These are phyloP conservation scores for Afroboletus lepidellus DNA, from an alignment of 1,284 basidiomycete species.

Conservation along the genomic window DNA sequence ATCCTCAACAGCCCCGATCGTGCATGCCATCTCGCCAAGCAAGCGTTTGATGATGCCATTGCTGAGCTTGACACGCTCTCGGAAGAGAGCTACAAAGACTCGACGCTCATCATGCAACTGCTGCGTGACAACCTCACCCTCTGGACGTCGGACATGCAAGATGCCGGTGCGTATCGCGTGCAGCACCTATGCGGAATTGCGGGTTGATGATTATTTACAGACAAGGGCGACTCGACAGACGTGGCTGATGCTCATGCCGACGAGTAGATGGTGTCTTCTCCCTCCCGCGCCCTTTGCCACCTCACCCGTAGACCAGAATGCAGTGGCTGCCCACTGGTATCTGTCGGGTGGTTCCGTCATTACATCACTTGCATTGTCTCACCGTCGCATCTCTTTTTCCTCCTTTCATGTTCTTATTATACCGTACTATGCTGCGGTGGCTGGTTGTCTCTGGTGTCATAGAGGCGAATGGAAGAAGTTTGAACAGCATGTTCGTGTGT, in stretches of 20 bases:
- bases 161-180: constrained; percentile 57
- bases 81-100: constrained; percentile 99
- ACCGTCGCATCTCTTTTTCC: constrained; percentile 34
- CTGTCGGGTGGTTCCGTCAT: constrained; percentile 17
- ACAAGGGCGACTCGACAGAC: constrained; percentile 71
- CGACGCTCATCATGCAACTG: constrained; percentile 98
- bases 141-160: constrained; percentile 98
- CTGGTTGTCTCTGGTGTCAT: constrained; percentile 31
- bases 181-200: too few species aligned
- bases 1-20: constrained; percentile 99
- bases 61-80: constrained; percentile 99
- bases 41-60: constrained; percentile 99
- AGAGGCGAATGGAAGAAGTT: constrained; percentile 36
- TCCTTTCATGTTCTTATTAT: constrained; percentile 35
- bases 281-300: neutral
- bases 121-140: constrained; percentile 98
- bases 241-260: constrained; percentile 58
- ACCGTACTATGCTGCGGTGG: constrained; percentile 35
- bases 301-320: constrained; percentile 8
- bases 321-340: constrained; percentile 12
- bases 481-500: constrained; percentile 7
- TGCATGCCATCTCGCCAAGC: constrained; percentile 99
- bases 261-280: constrained; percentile 41
- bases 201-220: constrained; percentile 35
- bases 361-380: constrained; percentile 36